phyloP scores from a whole-genome alignment of 805 yeast species.

The Spencermartinsiella europaea region DNA sequence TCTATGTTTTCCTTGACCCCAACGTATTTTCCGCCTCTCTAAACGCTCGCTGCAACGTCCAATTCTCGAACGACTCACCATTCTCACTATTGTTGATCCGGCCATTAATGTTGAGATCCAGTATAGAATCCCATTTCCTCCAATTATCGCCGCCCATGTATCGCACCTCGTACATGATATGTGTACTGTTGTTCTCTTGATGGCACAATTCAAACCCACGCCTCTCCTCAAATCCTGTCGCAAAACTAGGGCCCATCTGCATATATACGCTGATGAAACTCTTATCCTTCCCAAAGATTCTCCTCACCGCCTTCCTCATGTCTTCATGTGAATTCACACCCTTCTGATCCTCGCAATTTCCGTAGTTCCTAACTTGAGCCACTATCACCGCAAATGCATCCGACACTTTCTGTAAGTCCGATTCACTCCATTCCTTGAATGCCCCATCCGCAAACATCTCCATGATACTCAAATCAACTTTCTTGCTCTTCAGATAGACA shows the following conservation, averaged over 20 bases:
- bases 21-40: too few relatives aligned
- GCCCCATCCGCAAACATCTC: neutral
- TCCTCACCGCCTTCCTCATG: neutral
- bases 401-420: neutral
- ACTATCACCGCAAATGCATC: neutral
- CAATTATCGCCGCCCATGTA: too few relatives aligned
- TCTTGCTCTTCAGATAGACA: neutral
- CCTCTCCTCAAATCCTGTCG: too few relatives aligned
- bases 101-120: conserved; percentile 2
- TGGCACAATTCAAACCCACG: too few relatives aligned
- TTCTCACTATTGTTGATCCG: too few relatives aligned
- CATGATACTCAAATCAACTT: neutral
- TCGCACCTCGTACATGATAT: too few relatives aligned
- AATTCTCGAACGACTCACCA: too few relatives aligned
- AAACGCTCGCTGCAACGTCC: too few relatives aligned
- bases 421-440: neutral
- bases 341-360: neutral
- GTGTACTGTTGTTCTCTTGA: too few relatives aligned
- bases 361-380: neutral
- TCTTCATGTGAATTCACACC: neutral
- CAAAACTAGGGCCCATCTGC: neutral
- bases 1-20: too few relatives aligned
- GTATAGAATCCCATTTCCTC: neutral
- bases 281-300: neutral
- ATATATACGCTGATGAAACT: neutral